A percentile compares a stretch with the other conserved stretches of the same genome.
Evolutionary conservation across 2,329 filamentous ascomycete genomes (phyloP).

Genomic region (Diaporthe caulivora): DNA sequence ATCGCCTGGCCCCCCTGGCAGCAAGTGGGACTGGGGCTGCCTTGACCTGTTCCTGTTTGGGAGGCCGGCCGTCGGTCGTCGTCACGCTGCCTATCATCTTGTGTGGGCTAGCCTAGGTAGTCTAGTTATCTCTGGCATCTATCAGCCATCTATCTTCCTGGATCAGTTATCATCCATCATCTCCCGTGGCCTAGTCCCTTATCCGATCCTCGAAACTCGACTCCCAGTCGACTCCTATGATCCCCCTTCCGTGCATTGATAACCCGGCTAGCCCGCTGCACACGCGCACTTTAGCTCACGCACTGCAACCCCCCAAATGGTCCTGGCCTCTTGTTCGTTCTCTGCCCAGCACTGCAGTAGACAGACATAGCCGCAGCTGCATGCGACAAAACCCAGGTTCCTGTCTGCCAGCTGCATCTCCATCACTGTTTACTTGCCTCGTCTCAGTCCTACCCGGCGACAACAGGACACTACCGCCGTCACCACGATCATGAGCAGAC

Average conservation of each 20-base stretch:
- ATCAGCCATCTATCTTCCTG: background rate
- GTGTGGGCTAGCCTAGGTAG: too few species aligned
- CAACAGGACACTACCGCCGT: background rate
- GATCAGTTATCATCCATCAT: slow-evolving; percentile 1
- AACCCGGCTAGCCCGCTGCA: slow-evolving; percentile 29
- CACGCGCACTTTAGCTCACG: slow-evolving; percentile 18
- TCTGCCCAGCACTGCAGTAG: background rate
- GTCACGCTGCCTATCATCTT: slow-evolving; percentile 19
- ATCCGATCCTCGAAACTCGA: slow-evolving; percentile 4
- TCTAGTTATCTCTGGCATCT: too few species aligned
- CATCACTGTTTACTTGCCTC: too few species aligned
- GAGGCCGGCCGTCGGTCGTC: background rate
- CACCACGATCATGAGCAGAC: slow-evolving; percentile 25
- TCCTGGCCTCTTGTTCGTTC: slow-evolving; percentile 13
- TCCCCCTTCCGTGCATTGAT: slow-evolving; percentile 13
- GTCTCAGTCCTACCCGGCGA: background rate
- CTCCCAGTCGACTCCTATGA: background rate
- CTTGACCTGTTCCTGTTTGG: background rate
- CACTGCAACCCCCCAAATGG: slow-evolving; percentile 20
- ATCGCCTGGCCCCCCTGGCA: slow-evolving; percentile 1
- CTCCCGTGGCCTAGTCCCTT: slow-evolving; percentile 9
- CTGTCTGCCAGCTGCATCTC: background rate
- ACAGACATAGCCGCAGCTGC: slow-evolving; percentile 2
- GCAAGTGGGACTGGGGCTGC: slow-evolving; percentile 11
- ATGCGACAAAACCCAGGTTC: background rate